Conservation (phyloP, 495 filamentous ascomycete species). For the Umbilicaria muhlenbergii region DNA sequence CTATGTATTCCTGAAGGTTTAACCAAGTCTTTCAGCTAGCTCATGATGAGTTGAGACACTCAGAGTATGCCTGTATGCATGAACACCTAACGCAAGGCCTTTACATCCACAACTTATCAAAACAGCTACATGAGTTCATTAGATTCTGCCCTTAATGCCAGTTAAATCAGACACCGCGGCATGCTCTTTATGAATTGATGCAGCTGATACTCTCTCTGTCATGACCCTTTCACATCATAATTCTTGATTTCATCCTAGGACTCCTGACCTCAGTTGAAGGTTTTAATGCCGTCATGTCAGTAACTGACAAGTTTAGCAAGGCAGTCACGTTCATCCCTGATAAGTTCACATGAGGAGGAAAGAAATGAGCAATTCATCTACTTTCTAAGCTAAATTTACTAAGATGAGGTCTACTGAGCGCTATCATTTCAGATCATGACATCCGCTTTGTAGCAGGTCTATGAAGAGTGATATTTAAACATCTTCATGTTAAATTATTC, state of each 20-base stretch:
- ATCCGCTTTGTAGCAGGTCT: neutral
- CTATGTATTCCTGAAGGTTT: too few relatives aligned
- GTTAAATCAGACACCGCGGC: neutral
- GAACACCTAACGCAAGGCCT: too few relatives aligned
- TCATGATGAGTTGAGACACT: too few relatives aligned
- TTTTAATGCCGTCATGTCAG: too few relatives aligned
- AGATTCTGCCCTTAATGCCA: neutral
- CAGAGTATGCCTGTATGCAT: too few relatives aligned
- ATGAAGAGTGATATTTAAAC: neutral
- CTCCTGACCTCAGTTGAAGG: neutral
- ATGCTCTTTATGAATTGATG: neutral
- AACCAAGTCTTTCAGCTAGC: too few relatives aligned
- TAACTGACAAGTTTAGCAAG: too few relatives aligned
- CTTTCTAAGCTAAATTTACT: too few relatives aligned
- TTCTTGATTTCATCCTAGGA: neutral
- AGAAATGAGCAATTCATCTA: too few relatives aligned
- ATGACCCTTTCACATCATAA: slow-evolving; percentile 1
- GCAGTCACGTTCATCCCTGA: too few relatives aligned
- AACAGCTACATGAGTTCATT: neutral
- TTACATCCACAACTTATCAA: neutral
- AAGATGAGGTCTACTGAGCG: neutral
- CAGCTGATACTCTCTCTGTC: neutral
- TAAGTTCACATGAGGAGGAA: too few relatives aligned
- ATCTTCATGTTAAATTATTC: neutral
- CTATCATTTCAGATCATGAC: neutral